Base-by-base conservation (phyloP, 331 rosid species). In the Malus hybrid region DNA sequence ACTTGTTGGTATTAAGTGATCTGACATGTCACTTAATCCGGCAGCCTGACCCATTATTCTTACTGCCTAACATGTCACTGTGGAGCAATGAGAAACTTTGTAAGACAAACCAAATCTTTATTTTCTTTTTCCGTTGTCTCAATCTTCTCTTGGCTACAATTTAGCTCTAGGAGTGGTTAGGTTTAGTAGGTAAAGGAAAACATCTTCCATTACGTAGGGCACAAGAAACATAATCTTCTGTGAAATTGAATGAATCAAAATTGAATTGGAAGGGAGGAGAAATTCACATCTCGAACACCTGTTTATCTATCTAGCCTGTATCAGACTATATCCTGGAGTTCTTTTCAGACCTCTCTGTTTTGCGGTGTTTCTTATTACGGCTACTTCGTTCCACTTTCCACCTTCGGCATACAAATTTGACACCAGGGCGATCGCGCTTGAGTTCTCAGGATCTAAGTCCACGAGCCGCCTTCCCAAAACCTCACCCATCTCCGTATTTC, bases 331-430 rank as follows among this genome's bases (percentile, higher is more conserved):
- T 44, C 86, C 90, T 24, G 85, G 77, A 69, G 68, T 75, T 68
- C 50, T 80, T 65, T 56, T 80, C 33, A 80, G 16, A 31, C 83
- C 72, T 46, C 73, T 87, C 72, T 70, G 79, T 67, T 72, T 82
- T 48, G 57, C 74, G 42, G 64, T 54, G 69, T 73, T 55, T 78
- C 90, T 80, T 65, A 84, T 34, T 60, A 20, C 68, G 28, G 69
- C 83, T 59, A 78, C 90, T 67, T 87, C 86, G 68, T 76, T 83
- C 90, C 90, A 87, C 72, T 80, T 80, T 14, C 85, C 88, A 73
- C 81, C 75, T 67, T 77, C 88, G 27, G 90, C 88, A 69, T 67
- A 78, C 61, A 84, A 32, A 70, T 70, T 82, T 64, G 85, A 87
- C 56, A 78, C 76, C 79, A 84, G 32, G 54, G 71, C 76, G 64